Base-by-base conservation (phyloP, 2,329 filamentous ascomycete species). In the Aotearoamyces nothofagi region DNA sequence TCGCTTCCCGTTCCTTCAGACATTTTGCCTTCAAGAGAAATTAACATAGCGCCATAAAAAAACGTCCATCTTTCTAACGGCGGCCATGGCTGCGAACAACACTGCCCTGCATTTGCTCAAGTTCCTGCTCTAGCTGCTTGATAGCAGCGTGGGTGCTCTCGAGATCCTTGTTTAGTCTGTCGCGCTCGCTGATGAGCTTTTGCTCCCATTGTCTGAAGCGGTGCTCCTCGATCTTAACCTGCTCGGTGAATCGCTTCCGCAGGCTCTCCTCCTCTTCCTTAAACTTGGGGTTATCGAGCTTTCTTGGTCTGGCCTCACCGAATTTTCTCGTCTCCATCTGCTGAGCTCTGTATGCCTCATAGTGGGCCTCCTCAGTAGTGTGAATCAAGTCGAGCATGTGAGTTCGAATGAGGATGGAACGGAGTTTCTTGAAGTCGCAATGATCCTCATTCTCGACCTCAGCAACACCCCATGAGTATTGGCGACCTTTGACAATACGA, bases 261-360 rank as follows among this genome's bases (percentile, higher is more conserved):
- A 98, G 75, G 38, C 82, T 81, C 69, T 98, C 90, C 55, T 98
- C 90, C 61, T 98, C 90, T 58, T 98, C 90, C 74, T 98, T 98
- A 73, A 96, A 98, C 69, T 98, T 98, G 62, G 90, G 90, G 69
- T 98, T 98, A 65, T 98, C 90, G 47, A 98, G 69, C 73, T 98
- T 98, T 60, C 87, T 72, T 45, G 90, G 90, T 43, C 87, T 77
- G 35, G 86, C 87, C 65, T 98, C 92, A 59, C 90, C 90, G 47
- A 98, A 96, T 63, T 98, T 98, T 62, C 90, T 76, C 28, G 90
- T 98, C 69, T 98, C 90, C 90, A 98, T 98, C 63, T 98, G 92
- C 60, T 92, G 83, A 31, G 90, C 90, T 48, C 90, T 87, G 69
- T 98, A 98, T 36, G 83, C 87, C 61, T 98, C 90, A 66, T 98